Conservation (phyloP, 2,329 filamentous ascomycete species). For the Pestalotiopsis fici region DNA sequence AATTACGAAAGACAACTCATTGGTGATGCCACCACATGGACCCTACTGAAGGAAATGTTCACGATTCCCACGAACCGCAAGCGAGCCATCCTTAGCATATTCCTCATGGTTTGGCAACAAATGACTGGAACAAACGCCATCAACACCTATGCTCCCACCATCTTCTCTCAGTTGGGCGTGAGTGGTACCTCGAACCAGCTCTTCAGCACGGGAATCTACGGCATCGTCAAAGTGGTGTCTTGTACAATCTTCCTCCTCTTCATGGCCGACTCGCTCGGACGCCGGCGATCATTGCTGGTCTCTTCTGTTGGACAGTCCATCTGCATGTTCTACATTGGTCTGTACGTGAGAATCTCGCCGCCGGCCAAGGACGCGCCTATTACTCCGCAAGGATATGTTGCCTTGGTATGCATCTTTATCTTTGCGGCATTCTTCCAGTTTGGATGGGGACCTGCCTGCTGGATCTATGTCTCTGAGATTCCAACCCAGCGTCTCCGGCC, state of each 20-base stretch:
- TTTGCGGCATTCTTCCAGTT: slow-evolving; percentile 69
- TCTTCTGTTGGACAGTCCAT: slow-evolving; percentile 60
- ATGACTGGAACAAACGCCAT: slow-evolving; percentile 60
- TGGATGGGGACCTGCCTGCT: slow-evolving; percentile 67
- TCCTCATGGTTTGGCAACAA: slow-evolving; percentile 68
- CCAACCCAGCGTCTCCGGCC: slow-evolving; percentile 54
- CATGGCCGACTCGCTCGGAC: slow-evolving; percentile 60
- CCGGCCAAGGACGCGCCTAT: slow-evolving; percentile 50
- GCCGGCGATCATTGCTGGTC: slow-evolving; percentile 56
- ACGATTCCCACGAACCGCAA: slow-evolving; percentile 62
- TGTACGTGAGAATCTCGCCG: slow-evolving; percentile 62
- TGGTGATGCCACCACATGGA: slow-evolving; percentile 53
- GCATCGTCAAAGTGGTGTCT: slow-evolving; percentile 61
- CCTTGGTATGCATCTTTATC: slow-evolving; percentile 67
- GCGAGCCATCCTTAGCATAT: slow-evolving; percentile 62
- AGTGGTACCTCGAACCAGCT: slow-evolving; percentile 51
- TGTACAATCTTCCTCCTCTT: slow-evolving; percentile 60
- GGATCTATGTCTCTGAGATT: slow-evolving; percentile 66
- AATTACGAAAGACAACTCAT: slow-evolving; percentile 61
- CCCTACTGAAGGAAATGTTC: slow-evolving; percentile 66
- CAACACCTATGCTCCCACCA: slow-evolving; percentile 33
- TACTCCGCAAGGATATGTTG: slow-evolving; percentile 64
- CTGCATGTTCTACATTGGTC: slow-evolving; percentile 67
- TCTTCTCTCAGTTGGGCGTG: slow-evolving; percentile 34
- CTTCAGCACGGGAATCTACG: slow-evolving; percentile 65